Base-by-base conservation (phyloP, 2,329 filamentous ascomycete species). In the Pochonia chlamydosporia region DNA sequence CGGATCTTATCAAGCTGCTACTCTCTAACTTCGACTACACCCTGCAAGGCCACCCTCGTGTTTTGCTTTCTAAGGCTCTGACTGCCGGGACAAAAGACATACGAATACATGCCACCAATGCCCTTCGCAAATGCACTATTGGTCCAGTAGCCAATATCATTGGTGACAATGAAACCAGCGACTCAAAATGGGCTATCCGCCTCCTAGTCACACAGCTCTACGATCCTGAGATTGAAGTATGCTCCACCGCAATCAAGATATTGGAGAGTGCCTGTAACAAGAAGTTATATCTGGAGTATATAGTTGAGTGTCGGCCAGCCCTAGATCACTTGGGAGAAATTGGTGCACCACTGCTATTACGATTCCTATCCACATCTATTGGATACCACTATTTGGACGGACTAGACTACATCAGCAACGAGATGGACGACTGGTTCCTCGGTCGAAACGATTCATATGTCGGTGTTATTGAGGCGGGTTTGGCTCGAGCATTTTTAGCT, bases 391-490 rank as follows among this genome's bases (percentile, higher is more conserved):
- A 99, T 65, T 76, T 99, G 5, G 90, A 97, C 61, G 93, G 91
- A 0, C 74, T 99, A 37, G 95, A 99, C 69, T 99, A 99, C 63
- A 99, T 99, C 65, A 96, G 91, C 52, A 93, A 95, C 62, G 95
- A 99, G 65, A 99, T 99, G 93, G 93, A 99, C 57, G 95, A 99
- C 68, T 99, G 93, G 93, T 99, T 97, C 62, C 75, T 99, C 25
- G 93, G 93, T 13, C 84, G 93, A 39, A 99, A 99, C 61, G 92
- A 99, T 63, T 85, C 84, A n/a, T 99, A 99, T 56, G 93, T 99
- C 43, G 80, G 83, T 31, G 79, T 97, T 35, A 92, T 99, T 35
- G 93, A 99, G 66, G 93, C 95, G n/a, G 95, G 91, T 46, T 76
- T 99, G 44, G 89, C 91, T 26, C 84, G 89, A 50, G 86, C 91